Conservation (phyloP, 2,329 filamentous ascomycete genomes). For the Colletotrichum magnum region DNA sequence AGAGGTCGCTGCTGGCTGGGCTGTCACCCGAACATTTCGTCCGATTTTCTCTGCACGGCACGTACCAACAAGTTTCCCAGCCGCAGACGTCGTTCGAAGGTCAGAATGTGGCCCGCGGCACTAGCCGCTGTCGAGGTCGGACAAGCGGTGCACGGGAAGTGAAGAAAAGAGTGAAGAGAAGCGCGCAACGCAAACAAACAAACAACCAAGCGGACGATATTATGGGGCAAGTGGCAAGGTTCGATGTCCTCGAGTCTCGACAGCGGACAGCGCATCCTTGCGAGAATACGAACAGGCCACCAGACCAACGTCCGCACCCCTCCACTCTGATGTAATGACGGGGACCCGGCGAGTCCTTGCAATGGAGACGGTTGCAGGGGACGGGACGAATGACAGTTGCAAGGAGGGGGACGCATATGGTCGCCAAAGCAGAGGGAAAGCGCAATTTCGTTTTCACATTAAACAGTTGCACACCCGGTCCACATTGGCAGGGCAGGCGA, state of each 20-base stretch:
- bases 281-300: slow-evolving; percentile 38
- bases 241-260: slow-evolving; percentile 10
- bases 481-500: slow-evolving; percentile 31
- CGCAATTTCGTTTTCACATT: slow-evolving; percentile 37
- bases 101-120: background rate
- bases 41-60: background rate
- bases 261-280: background rate
- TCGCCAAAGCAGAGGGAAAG: slow-evolving; percentile 4
- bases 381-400: slow-evolving; percentile 14
- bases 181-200: slow-evolving; percentile 1
- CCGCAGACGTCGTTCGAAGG: too few relatives aligned
- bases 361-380: slow-evolving; percentile 24
- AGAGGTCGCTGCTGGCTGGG: background rate
- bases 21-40: slow-evolving; percentile 32
- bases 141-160: background rate
- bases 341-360: slow-evolving; percentile 21
- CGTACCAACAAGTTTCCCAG: too few relatives aligned
- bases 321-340: slow-evolving; percentile 38
- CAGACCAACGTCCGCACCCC: slow-evolving; percentile 19
- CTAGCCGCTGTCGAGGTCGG: background rate
- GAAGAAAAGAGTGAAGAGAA: background rate
- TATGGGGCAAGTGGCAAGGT: slow-evolving; percentile 30
- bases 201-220: slow-evolving; percentile 7
- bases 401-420: background rate
- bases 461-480: slow-evolving; percentile 26